Evolutionary conservation across 1,284 basidiomycete species (phyloP), one percentile per base, ranked within the genome.

Genomic region (Puccinia brachypodii): DNA sequence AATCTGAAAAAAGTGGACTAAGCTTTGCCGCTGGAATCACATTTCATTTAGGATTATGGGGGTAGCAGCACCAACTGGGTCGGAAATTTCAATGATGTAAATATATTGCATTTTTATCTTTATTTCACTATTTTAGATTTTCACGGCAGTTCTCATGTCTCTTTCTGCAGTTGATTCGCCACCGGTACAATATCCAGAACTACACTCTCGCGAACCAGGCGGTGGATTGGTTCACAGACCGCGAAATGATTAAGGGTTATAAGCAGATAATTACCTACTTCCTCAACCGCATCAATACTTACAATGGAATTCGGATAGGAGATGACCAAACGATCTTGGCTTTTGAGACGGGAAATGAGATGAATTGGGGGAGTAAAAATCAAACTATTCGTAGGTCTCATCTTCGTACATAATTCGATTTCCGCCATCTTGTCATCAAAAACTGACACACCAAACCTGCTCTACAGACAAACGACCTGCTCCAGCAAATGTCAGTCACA

Each of bases 61-160:
- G 22, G n/a, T 33, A 38, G 25, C 31, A 60, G 50, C 9, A 44
- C 69, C 9, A 40, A 81, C 62, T 81, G 33, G 28, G 69, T 74
- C 13, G 79, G 79, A 66, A 81, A 81, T n/a, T 81, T 47, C 33
- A 81, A 81, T 53, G 79, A 81, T 74, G 77, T 79, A 79, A 31
- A 71, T 14, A 25, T 4, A 71, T 50, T 2, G 68, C 4, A 62
- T 11, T 36, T 44, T 58, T 9, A 38, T 64, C 31, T n/a, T 31
- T 11, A 50, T 44, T 38, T 22, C 28, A 47, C 36, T 40, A 22
- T 33, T 71, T 44, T 2, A 71, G 11, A 50, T 50, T 50, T 50
- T 50, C 22, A 11, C 22, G 22, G 22, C 47, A 50, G 11, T 50
- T 50, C 11, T 50, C 11, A 22, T 11, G 22, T 50, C 22, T 50